Base-by-base conservation (phyloP, 2,329 filamentous ascomycete genomes). In the Scolecobasidium constrictum region DNA sequence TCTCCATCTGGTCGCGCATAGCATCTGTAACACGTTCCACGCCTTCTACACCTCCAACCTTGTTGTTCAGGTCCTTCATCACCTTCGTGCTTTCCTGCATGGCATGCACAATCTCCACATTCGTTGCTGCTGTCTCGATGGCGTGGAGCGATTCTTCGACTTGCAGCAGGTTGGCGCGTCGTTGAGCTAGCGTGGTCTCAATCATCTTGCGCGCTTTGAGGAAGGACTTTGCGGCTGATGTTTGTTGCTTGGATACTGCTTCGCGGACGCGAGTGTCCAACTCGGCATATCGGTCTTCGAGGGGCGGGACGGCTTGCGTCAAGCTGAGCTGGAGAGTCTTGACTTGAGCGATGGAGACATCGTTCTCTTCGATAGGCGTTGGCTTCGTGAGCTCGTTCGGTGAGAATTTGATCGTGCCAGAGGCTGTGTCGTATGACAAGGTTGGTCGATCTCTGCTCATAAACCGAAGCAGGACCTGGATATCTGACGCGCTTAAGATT, bases 91-190 rank as follows among this genome's bases (percentile, higher is more conserved):
- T 86, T 13, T 79, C 74, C 55, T 86, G 77, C 81, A 98, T 88
- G 4, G 87, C 81, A 46, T 75, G 74, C 6, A 96, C 78, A 12
- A 95, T 74, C 52, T 86, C 82, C 6, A 93, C 78, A 49, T 95
- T 85, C 60, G 88, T 84, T 0, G 78, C 73, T 0, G 92, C 92
- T 59, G 90, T 80, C 57, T 94, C 81, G 41, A 98, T 84, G 55
- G 81, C 83, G n/a, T 72, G 63, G 42, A 86, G 83, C 0, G 93
- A 80, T 48, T 85, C 78, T 61, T 96, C 87, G 1, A 98, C 72
- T 60, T 94, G 87, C 34, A 71, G 67, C 2, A 94, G 72, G 0
- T 84, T 84, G 6, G 79, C 78, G 21, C 81, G 77, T 11, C 88
- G 78, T 49, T 78, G 77, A 21, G 76, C 67, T 0, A 96, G 71